These are phyloP conservation scores for Extremus antarcticus DNA, from an alignment of 495 filamentous ascomycete species.

Conservation along the genomic window DNA sequence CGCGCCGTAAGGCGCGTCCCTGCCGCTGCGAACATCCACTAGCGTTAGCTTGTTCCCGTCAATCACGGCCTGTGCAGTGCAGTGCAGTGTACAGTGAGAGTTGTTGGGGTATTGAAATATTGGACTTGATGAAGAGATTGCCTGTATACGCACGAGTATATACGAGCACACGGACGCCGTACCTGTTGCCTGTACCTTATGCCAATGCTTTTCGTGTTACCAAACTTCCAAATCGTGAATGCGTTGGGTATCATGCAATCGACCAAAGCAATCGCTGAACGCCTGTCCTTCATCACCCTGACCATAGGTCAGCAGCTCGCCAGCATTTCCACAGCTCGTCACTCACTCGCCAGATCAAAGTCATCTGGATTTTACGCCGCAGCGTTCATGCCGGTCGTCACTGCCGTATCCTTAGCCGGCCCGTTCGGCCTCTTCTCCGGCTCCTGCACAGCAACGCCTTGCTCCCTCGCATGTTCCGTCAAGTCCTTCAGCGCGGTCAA, in stretches of 20 bases:
- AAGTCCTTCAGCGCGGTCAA: slow-evolving; percentile 58
- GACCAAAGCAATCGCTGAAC: background rate
- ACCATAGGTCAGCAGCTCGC: too few species aligned
- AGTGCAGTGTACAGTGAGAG: too few species aligned
- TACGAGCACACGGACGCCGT: background rate
- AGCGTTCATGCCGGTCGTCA: slow-evolving; percentile 10
- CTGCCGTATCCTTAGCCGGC: slow-evolving; percentile 7
- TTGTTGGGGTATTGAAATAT: too few species aligned
- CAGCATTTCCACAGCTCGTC: too few species aligned
- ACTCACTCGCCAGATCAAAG: background rate
- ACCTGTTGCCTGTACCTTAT: background rate
- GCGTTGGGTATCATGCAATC: background rate
- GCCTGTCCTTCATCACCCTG: too few species aligned
- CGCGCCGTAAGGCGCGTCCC: background rate
- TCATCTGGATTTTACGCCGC: background rate
- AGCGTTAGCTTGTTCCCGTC: too few species aligned
- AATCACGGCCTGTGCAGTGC: too few species aligned
- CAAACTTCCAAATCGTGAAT: background rate
- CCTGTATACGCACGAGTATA: too few species aligned
- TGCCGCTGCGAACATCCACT: background rate
- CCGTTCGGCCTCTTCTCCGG: slow-evolving; percentile 6
- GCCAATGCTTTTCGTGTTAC: background rate
- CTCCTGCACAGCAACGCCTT: slow-evolving; percentile 15
- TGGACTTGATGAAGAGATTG: too few species aligned
- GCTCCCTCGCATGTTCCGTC: slow-evolving; percentile 29